Conservation (phyloP, 805 yeast species). For the Candida caryicola region DNA sequence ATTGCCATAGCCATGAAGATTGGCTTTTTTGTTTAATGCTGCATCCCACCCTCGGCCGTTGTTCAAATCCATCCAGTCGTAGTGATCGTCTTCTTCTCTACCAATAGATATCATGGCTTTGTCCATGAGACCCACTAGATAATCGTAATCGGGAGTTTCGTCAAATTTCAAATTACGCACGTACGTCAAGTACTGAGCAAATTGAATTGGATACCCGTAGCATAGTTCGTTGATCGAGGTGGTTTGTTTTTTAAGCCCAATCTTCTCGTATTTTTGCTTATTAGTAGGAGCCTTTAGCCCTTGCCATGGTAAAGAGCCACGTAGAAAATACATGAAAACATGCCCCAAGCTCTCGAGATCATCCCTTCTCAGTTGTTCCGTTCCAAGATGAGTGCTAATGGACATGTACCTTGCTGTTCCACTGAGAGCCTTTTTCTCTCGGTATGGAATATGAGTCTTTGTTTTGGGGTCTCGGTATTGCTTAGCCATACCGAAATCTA, state of each 20-base stretch:
- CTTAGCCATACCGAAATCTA: slow-evolving; percentile 99
- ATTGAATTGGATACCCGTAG: slow-evolving; percentile 86
- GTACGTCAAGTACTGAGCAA: slow-evolving; percentile 84
- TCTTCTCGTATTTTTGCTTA: slow-evolving; percentile 95
- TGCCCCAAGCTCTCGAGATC: slow-evolving; percentile 96
- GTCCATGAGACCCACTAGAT: slow-evolving; percentile 72
- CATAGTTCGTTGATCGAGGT: slow-evolving; percentile 85
- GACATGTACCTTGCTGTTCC: slow-evolving; percentile 99
- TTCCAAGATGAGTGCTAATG: slow-evolving; percentile 93
- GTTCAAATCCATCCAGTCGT: slow-evolving; percentile 97
- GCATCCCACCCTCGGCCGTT: slow-evolving; percentile 97
- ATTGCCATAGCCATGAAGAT: slow-evolving; percentile 93
- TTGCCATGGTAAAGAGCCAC: slow-evolving; percentile 98
- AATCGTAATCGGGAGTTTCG: slow-evolving; percentile 91
- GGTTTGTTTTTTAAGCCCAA: slow-evolving; percentile 92
- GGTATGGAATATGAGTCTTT: slow-evolving; percentile 91
- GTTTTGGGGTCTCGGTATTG: slow-evolving; percentile 96
- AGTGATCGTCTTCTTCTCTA: slow-evolving; percentile 72
- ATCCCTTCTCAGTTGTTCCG: slow-evolving; percentile 95
- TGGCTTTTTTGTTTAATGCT: slow-evolving; percentile 83
- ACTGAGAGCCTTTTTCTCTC: slow-evolving; percentile 91
- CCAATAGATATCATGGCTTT: slow-evolving; percentile 73
- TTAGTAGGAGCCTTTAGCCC: slow-evolving; percentile 97
- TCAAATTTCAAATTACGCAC: slow-evolving; percentile 90
- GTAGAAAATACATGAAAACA: slow-evolving; percentile 89